Conservation (phyloP, 2,329 filamentous ascomycete species). For the Monilinia vaccinii-corymbosi region DNA sequence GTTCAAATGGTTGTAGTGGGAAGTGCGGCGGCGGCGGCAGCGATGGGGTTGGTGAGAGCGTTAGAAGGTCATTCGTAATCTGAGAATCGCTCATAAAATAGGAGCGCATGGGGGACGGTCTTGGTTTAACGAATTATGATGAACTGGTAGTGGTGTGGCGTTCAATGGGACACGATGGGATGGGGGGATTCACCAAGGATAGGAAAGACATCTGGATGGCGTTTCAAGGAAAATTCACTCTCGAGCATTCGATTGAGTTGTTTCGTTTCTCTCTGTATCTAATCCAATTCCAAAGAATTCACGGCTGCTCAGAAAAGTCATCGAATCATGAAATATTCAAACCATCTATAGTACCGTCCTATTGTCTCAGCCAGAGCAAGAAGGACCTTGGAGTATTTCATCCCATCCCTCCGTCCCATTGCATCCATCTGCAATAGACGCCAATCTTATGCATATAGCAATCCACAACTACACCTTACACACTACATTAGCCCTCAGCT, state of each 20-base stretch:
- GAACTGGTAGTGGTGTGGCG: background rate
- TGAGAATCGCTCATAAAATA: background rate
- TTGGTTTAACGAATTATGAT: background rate
- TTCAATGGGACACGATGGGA: background rate
- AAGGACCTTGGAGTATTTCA: background rate
- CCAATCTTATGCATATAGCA: too few species aligned
- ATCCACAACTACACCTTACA: too few species aligned
- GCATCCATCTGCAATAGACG: too few species aligned
- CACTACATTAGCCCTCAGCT: too few species aligned
- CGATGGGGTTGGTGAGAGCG: conserved; percentile 32
- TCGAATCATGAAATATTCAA: background rate
- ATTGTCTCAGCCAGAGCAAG: background rate
- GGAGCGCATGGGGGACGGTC: background rate
- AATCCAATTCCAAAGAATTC: background rate
- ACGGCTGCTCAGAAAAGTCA: background rate
- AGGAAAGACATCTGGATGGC: conserved; percentile 5
- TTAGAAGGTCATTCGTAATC: conserved; percentile 14
- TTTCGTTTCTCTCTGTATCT: conserved; percentile 1
- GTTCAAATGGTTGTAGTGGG: conserved; percentile 35
- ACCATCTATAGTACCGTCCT: background rate
- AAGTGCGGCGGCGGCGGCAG: conserved; percentile 31
- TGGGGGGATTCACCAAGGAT: background rate
- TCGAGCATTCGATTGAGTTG: conserved; percentile 23
- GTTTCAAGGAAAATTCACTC: conserved; percentile 10
- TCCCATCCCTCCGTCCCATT: too few species aligned